A percentile compares a stretch with the other conserved stretches of the same genome.
These are phyloP conservation scores for Talaromyces albobiverticillius DNA, from an alignment of 2,329 filamentous ascomycete genomes.

Conservation along the genomic window DNA sequence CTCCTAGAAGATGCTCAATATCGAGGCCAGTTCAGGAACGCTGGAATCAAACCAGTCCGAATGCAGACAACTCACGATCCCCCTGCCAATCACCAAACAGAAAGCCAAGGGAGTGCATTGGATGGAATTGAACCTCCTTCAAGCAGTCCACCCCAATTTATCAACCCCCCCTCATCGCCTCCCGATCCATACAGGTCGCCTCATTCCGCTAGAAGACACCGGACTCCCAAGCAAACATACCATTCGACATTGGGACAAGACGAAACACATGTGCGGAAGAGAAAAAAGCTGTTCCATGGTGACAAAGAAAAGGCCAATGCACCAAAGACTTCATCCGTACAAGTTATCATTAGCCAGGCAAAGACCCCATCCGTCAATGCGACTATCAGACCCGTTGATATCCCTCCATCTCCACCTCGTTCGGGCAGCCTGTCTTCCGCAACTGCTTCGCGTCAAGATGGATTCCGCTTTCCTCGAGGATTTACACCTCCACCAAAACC, in stretches of 20 bases:
- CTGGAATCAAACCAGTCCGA: constrained; percentile 44
- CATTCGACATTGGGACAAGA: background rate
- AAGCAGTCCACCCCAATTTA: constrained; percentile 30
- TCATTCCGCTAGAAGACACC: constrained; percentile 7
- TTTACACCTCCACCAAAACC: constrained; percentile 29
- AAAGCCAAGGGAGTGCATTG: constrained; percentile 27
- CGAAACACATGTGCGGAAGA: constrained; percentile 28
- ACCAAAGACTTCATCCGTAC: constrained; percentile 17
- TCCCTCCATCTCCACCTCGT: constrained; percentile 39
- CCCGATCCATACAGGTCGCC: constrained; percentile 14
- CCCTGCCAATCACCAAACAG: constrained; percentile 20
- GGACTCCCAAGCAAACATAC: background rate
- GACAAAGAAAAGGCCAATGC: constrained; percentile 13
- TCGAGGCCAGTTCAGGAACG: constrained; percentile 35
- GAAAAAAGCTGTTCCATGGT: constrained; percentile 31
- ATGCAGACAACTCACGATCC: constrained; percentile 19
- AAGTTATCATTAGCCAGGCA: constrained; percentile 26
- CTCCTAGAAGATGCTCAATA: constrained; percentile 46
- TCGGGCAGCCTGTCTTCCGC: constrained; percentile 33
- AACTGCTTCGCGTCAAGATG: constrained; percentile 20
- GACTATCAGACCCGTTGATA: constrained; percentile 26
- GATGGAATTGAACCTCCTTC: constrained; percentile 30
- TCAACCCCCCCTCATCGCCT: constrained; percentile 29
- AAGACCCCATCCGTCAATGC: constrained; percentile 14
- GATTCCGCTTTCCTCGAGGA: constrained; percentile 37